These are phyloP conservation scores for Chrysosporium keratinophilum DNA, from an alignment of 2,329 filamentous ascomycete genomes.

Conservation along the genomic window DNA sequence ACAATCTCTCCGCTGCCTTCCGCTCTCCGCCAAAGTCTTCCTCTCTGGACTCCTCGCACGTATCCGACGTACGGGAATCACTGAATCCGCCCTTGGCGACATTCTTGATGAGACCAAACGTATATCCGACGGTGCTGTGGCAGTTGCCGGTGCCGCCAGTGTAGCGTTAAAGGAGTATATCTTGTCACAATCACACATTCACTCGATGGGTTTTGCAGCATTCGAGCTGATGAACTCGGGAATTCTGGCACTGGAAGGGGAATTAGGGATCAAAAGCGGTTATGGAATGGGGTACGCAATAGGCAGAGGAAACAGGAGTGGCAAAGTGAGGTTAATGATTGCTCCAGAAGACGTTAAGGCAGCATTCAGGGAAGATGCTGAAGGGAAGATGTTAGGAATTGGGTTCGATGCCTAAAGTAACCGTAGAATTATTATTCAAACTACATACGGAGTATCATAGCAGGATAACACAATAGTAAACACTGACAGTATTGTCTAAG, in stretches of 20 bases:
- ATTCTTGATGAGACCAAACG: conserved; percentile 75
- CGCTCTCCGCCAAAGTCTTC: conserved; percentile 72
- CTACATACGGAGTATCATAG: background rate
- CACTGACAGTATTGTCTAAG: background rate
- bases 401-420: conserved; percentile 25
- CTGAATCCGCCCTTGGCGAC: conserved; percentile 80
- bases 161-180: conserved; percentile 53
- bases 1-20: conserved; percentile 72
- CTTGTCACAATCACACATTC: conserved; percentile 39
- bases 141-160: conserved; percentile 43
- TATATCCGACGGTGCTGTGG: conserved; percentile 42
- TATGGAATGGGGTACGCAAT: conserved; percentile 39
- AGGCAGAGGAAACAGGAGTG: conserved; percentile 67
- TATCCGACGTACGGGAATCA: conserved; percentile 70
- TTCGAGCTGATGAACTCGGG: conserved; percentile 79
- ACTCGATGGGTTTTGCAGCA: conserved; percentile 60
- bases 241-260: conserved; percentile 65
- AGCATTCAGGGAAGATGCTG: conserved; percentile 77
- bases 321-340: conserved; percentile 74
- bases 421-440: background rate
- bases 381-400: conserved; percentile 71
- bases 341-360: conserved; percentile 84
- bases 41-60: conserved; percentile 71
- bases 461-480: background rate
- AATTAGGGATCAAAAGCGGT: conserved; percentile 21